These are phyloP conservation scores for Prunella vulgaris DNA, from an alignment of 257 asterid species.

Conservation along the genomic window DNA sequence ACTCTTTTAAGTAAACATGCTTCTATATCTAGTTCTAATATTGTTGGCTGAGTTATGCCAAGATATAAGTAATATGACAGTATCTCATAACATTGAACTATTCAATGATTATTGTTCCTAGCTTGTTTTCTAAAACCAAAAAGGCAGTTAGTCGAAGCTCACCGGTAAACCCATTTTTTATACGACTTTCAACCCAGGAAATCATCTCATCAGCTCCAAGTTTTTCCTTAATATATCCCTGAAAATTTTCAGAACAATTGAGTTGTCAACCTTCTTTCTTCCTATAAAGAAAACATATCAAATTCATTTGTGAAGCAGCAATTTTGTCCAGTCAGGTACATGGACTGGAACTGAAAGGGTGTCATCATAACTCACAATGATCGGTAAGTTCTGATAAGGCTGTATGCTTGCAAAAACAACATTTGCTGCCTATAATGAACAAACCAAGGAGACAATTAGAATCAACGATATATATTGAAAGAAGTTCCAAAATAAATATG, in stretches of 20 bases:
- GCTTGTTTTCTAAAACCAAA: background rate
- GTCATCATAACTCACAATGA: constrained; percentile 41
- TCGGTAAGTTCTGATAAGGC: constrained; percentile 50
- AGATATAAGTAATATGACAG: background rate
- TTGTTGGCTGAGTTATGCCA: background rate
- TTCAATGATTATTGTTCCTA: constrained; percentile 2
- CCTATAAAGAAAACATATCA: background rate
- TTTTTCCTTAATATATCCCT: constrained; percentile 59
- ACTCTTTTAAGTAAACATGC: background rate
- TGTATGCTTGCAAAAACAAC: constrained; percentile 54
- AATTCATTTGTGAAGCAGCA: constrained; percentile 1
- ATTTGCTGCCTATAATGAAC: constrained; percentile 50
- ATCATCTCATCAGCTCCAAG: constrained; percentile 63
- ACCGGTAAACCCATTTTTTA: constrained; percentile 69
- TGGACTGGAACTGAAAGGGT: constrained; percentile 16
- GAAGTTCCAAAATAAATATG: background rate
- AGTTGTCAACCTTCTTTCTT: constrained; percentile 3
- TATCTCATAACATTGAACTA: background rate
- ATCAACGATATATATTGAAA: background rate
- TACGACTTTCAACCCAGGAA: constrained; percentile 57
- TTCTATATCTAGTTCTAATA: background rate
- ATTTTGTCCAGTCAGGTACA: background rate
- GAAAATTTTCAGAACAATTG: background rate
- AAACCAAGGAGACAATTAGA: constrained; percentile 25
- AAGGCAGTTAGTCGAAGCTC: constrained; percentile 18